A percentile compares a stretch with the other conserved stretches of the same genome.
phyloP scores from a whole-genome alignment of 2,329 filamentous ascomycete genomes.

The Polytolypa hystricis region DNA sequence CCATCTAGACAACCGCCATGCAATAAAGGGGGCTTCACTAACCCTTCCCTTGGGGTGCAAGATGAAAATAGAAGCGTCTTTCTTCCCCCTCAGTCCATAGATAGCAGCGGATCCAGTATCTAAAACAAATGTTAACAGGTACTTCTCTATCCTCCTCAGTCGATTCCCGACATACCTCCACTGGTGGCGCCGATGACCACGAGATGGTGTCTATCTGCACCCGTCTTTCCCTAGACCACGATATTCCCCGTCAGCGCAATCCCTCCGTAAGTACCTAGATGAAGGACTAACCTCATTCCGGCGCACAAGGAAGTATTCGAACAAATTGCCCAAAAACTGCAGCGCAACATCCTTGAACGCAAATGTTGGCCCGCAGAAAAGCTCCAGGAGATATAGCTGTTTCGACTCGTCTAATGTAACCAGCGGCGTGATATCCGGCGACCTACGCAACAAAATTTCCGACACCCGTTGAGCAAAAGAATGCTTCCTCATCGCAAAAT shows the following conservation, averaged over 20 bases:
- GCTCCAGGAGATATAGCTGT: conserved; percentile 76
- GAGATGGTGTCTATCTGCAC: conserved; percentile 60
- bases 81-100: conserved; percentile 87
- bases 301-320: conserved; percentile 37
- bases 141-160: no score
- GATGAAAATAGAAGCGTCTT: conserved; percentile 94
- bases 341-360: conserved; percentile 93
- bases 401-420: conserved; percentile 59
- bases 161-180: conserved; percentile 55
- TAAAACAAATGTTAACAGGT: conserved; percentile 8
- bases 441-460: conserved; percentile 72
- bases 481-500: background rate
- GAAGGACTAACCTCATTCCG: conserved; percentile 23
- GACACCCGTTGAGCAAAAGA: background rate
- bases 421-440: conserved; percentile 65
- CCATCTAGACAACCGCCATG: background rate
- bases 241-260: background rate
- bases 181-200: conserved; percentile 80
- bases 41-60: conserved; percentile 74
- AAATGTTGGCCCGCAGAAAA: conserved; percentile 93
- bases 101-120: conserved; percentile 86
- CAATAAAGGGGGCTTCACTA: background rate
- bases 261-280: conserved; percentile 7
- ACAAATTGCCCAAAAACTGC: conserved; percentile 92
- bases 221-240: conserved; percentile 23